Evolutionary conservation across 257 asterid genomes (phyloP), one percentile per base, ranked within the genome.

Genomic region (Nicotiana sylvestris): DNA sequence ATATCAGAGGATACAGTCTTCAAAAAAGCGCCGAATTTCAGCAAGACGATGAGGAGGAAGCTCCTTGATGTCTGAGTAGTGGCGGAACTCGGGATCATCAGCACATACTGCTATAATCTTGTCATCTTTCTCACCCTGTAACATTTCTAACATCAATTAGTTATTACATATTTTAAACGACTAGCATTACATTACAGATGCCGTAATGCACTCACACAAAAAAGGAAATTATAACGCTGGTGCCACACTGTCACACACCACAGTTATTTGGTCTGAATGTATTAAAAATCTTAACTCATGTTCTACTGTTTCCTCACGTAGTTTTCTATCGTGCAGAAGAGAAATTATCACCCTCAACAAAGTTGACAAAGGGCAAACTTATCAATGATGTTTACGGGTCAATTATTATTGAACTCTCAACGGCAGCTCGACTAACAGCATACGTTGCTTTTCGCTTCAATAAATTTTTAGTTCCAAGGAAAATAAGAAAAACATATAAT

Each of bases 61-160:
- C 16, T 92, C 97, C 81, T 89, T 89, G 55, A 94, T 92, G 89
- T 92, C 95, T 53, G 68, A 88, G 85, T 87, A 88, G 82, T 93
- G 97, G 79, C 97, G 97, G 83, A 92, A 93, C 87, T 94, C 97
- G 0, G 97, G 98, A 85, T 92, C 97, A 81, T 94, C 98, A 76
- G 97, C 97, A 51, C 98, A 94, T n/a, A 94, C 97, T 30, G 98
- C 98, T 27, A 94, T 94, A 66, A 94, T 93, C 81, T 94, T 94
- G 87, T 94, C 98, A 84, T 94, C 98, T 89, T 88, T 94, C 86
- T 94, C 98, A 49, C 97, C 98, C 98, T 92, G 89, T 81, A 76
- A 17, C 33, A 80, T 58, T 60, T 79, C 37, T 29, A 51, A 11
- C 66, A 21, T 39, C 80, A 2, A 67, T 35, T 76, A 84, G 62